Percentiles rank a stretch among this genome's conserved stretches.
These are phyloP conservation scores for Eucalyptus leucophloia DNA, from an alignment of 345 rosid species.

Conservation along the genomic window DNA sequence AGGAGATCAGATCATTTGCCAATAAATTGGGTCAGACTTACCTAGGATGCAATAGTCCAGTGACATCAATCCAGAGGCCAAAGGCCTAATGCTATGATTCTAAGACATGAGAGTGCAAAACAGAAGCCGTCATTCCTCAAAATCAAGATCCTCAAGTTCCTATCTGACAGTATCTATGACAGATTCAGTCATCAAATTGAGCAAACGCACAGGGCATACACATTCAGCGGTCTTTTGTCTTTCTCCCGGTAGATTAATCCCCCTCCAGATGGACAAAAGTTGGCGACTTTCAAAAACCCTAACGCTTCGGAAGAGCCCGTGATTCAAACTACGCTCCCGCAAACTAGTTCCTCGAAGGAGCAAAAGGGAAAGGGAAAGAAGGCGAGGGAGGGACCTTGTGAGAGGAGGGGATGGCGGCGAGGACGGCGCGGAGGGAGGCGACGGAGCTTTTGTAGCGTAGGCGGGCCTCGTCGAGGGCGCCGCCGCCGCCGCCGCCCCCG, in stretches of 20 bases:
- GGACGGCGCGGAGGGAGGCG: conserved; percentile 81
- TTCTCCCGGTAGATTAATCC: background rate
- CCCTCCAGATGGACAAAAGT: background rate
- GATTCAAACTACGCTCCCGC: background rate
- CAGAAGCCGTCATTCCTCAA: background rate
- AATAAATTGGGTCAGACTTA: background rate
- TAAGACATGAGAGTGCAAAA: background rate
- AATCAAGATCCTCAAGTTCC: background rate
- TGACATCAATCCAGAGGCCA: background rate
- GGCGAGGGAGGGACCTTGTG: conserved; percentile 35
- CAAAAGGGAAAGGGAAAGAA: background rate
- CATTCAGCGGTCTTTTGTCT: background rate
- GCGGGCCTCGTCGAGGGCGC: conserved; percentile 79
- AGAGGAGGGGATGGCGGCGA: conserved; percentile 67
- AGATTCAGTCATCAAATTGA: background rate
- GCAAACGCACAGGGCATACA: background rate
- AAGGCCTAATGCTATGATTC: background rate
- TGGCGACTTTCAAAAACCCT: background rate
- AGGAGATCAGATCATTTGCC: background rate
- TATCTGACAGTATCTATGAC: background rate
- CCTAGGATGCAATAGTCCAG: background rate
- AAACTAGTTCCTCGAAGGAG: background rate
- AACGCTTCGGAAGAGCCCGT: background rate
- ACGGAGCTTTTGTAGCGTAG: conserved; percentile 71
- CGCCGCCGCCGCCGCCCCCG: conserved; percentile 36